phyloP scores from a whole-genome alignment of 176 grass and related monocot genomes.

The Eleusine coracana region DNA sequence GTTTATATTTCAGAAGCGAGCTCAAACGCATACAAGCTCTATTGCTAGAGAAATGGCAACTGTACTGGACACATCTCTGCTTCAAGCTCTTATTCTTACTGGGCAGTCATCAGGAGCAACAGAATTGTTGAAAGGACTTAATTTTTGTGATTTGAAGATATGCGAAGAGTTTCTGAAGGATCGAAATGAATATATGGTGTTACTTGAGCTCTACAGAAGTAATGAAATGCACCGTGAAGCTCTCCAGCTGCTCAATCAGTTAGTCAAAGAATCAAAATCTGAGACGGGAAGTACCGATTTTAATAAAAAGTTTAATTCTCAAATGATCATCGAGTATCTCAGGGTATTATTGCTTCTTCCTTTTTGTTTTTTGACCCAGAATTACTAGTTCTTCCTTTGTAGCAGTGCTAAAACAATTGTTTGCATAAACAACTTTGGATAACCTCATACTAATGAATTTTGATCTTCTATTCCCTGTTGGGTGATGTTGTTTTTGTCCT shows the following conservation, averaged over 20 bases:
- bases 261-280: constrained; percentile 89
- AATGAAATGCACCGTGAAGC: constrained; percentile 93
- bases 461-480: constrained; percentile 19
- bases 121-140: constrained; percentile 77
- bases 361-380: constrained; percentile 7
- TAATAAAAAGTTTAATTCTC: constrained; percentile 71
- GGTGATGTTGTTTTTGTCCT: constrained; percentile 25
- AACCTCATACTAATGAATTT: neutral
- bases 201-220: constrained; percentile 90
- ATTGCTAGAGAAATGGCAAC: constrained; percentile 93
- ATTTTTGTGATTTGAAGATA: constrained; percentile 92
- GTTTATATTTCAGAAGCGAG: constrained; percentile 62
- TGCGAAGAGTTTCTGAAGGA: constrained; percentile 89
- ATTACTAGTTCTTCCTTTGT: constrained; percentile 25
- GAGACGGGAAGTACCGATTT: constrained; percentile 49
- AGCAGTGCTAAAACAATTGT: neutral
- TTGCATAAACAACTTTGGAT: constrained; percentile 1
- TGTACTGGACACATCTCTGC: constrained; percentile 90
- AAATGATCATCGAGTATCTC: constrained; percentile 95
- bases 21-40: constrained; percentile 70
- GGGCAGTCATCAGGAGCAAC: constrained; percentile 61
- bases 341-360: constrained; percentile 58
- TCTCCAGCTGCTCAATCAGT: constrained; percentile 84
- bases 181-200: constrained; percentile 69
- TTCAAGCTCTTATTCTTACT: constrained; percentile 93